phyloP scores from a whole-genome alignment of 306 rosid species.

The Spatholobus suberectus region DNA sequence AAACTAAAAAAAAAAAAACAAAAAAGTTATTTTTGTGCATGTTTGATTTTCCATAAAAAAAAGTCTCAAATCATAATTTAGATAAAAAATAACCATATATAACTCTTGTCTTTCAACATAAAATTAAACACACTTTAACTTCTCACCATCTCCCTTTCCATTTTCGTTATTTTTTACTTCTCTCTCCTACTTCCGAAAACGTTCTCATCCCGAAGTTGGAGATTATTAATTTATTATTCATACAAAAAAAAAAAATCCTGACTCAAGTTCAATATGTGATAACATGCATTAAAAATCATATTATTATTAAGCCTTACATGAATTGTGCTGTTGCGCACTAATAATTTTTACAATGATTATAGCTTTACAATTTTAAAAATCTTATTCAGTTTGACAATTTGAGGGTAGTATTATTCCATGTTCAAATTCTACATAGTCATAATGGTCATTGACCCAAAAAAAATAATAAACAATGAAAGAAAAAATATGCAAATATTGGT shows the following conservation, averaged over 20 bases:
- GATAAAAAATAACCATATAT: background rate
- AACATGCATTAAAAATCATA: background rate
- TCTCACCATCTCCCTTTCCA: too few species aligned
- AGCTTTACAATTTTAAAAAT: background rate
- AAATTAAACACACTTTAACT: background rate
- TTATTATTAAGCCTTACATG: background rate
- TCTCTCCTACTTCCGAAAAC: background rate
- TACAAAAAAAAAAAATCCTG: background rate
- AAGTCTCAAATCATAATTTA: background rate
- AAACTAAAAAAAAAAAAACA: too few species aligned
- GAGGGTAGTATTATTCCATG: background rate
- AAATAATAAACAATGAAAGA: background rate
- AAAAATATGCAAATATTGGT: background rate
- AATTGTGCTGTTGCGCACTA: background rate
- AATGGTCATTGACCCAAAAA: background rate
- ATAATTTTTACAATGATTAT: background rate
- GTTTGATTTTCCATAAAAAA: too few species aligned
- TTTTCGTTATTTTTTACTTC: background rate
- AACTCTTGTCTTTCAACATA: background rate
- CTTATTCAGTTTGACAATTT: background rate
- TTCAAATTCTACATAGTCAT: background rate
- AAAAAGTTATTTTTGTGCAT: too few species aligned
- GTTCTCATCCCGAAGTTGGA: background rate
- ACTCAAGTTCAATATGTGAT: background rate
- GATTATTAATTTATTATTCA: too few species aligned